phyloP scores from a whole-genome alignment of 1,284 basidiomycete genomes.

The Tremellales sp. region DNA sequence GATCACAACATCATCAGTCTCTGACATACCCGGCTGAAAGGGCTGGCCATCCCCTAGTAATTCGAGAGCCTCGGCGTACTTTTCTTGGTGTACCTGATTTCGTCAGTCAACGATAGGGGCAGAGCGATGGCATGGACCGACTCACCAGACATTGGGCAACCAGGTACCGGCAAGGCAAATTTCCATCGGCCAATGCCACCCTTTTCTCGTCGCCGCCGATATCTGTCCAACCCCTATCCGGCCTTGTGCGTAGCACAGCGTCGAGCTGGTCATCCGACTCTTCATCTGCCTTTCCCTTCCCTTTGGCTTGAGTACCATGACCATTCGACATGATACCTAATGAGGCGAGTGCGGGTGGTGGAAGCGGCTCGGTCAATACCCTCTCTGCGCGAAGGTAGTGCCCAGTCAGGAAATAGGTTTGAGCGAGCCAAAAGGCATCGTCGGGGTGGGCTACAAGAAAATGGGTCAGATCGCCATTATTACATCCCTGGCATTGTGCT shows the following conservation, averaged over 20 bases:
- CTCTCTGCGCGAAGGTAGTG: conserved; percentile 92
- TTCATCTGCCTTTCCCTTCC: conserved; percentile 12
- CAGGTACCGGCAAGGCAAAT: conserved; percentile 85
- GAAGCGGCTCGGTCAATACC: conserved; percentile 70
- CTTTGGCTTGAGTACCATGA: not conserved
- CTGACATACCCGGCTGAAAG: conserved; percentile 60
- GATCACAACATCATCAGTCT: no score
- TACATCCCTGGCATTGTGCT: conserved; percentile 51
- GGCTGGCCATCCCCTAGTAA: conserved; percentile 89
- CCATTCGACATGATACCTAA: no score
- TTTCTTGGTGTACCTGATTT: conserved; percentile 71
- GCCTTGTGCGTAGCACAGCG: conserved; percentile 1
- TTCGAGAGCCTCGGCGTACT: conserved; percentile 88
- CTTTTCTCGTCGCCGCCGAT: conserved; percentile 4
- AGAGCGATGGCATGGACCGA: not conserved
- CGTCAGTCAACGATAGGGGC: not conserved
- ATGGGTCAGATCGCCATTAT: not conserved
- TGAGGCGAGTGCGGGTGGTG: conserved; percentile 46
- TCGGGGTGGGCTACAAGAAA: conserved; percentile 70
- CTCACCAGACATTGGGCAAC: conserved; percentile 85
- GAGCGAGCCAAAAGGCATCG: conserved; percentile 98
- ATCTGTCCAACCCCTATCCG: not conserved
- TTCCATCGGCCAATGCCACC: conserved; percentile 71
- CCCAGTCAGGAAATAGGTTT: conserved; percentile 91
- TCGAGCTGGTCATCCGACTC: conserved; percentile 15